Evolutionary conservation across 495 filamentous ascomycete species (phyloP), one percentile per base, ranked within the genome.

Genomic region (Aspergillus egyptiacus): DNA sequence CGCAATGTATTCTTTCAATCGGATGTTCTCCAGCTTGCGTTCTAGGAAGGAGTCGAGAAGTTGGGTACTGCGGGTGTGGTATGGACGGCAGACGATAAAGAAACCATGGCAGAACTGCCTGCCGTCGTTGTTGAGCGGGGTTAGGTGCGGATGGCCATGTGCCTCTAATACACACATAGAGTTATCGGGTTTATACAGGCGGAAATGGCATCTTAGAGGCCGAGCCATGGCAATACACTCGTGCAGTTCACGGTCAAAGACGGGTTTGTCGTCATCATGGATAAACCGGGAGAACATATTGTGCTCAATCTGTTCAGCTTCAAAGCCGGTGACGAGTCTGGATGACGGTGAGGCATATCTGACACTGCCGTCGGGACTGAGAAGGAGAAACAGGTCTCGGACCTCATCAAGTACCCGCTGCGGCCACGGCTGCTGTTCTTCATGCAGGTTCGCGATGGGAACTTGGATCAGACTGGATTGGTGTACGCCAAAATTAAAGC

Each of bases 1-100:
- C 11, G 82, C 80, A 50, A 98, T 95, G 27, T 86, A 81, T 53
- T 87, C 86, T 48, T 76, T 79, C 31, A 98, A 66, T 14, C 93
- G 81, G 65, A 95, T 90, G 57, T 98, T 96, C 64, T 97, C 93
- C 39, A 97, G 90, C 65, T 96, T 96, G 68, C 96, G 91, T 65
- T 98, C 93, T 11, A 98, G 73, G 53, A 96, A 96, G 0, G 91
- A 94, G 65, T 98, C 90, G 40, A 98, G 68, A 6, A 96, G 72
- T 8, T 78, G 81, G 0, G 88, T 82, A 59, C 89, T 93, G 62
- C 85, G 89, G 38, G 85, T 93, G 6, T 89, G 90, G 64, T 96
- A 95, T 8, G 89, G 93, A 17, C 93, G 78, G 19, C 89, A 82
- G 81, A 95, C 87, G 72, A 98, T 86, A 66, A 97, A 96, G 60